Evolutionary conservation across 352 stramenopile genomes (phyloP).

Genomic region (Globisporangium spiculum): DNA sequence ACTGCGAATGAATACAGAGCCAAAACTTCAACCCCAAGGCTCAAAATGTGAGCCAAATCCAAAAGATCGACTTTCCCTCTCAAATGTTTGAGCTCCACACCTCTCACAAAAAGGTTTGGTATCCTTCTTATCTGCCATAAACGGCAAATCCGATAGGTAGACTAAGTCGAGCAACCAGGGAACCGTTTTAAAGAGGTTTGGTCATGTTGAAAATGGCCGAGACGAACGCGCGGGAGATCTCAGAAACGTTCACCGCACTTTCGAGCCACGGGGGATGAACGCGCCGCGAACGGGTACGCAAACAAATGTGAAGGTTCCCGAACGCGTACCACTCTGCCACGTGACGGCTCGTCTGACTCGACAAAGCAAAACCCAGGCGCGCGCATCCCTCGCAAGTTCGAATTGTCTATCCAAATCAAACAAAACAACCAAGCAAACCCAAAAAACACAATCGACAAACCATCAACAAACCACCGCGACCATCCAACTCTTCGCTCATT

Average conservation of each 20-base stretch:
- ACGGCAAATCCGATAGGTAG: background rate
- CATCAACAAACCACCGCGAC: background rate
- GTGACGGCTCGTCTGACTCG: background rate
- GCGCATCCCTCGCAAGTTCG: background rate
- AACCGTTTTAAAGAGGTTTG: too few relatives aligned
- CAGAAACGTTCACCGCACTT: background rate
- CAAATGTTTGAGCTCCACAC: too few relatives aligned
- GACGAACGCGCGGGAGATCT: background rate
- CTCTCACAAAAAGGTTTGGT: background rate
- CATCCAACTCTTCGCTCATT: background rate
- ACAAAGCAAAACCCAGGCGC: background rate
- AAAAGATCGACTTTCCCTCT: too few relatives aligned
- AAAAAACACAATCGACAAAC: background rate
- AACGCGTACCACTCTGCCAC: background rate
- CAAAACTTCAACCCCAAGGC: background rate
- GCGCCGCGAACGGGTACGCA: background rate
- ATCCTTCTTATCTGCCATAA: background rate
- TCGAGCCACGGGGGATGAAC: background rate
- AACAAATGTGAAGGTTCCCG: background rate
- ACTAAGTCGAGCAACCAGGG: too few relatives aligned
- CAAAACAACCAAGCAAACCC: background rate
- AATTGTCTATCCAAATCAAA: conserved; percentile 2
- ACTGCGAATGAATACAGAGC: background rate
- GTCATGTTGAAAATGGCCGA: background rate
- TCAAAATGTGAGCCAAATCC: background rate